Evolutionary conservation across 495 filamentous ascomycete species (phyloP).

Genomic region (Pseudoneurospora amorphoporcata): DNA sequence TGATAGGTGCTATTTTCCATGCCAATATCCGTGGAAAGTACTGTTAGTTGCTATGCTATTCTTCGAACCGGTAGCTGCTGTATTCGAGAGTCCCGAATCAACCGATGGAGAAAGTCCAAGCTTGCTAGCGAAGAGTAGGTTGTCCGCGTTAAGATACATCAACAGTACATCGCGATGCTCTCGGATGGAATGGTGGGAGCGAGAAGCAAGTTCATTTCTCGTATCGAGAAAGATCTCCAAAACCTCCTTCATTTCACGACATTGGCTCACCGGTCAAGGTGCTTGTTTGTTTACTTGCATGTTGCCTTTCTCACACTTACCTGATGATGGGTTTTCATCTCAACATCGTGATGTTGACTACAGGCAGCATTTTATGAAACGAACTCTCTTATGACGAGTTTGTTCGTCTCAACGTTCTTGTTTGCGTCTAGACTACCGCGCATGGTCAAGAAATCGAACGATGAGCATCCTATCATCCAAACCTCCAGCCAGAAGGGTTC

Average conservation of each 20-base stretch:
- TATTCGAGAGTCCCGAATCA: too few species aligned
- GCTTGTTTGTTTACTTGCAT: background rate
- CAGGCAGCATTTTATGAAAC: background rate
- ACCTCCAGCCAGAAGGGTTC: background rate
- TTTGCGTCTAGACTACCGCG: background rate
- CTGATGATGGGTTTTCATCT: too few species aligned
- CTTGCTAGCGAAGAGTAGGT: background rate
- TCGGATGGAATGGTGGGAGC: background rate
- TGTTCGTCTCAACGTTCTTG: background rate
- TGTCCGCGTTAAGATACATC: background rate
- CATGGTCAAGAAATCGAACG: background rate
- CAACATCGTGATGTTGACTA: too few species aligned
- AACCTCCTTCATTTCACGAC: background rate
- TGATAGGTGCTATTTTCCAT: too few species aligned
- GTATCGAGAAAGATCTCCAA: too few species aligned
- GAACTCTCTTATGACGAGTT: background rate
- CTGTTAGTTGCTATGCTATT: background rate
- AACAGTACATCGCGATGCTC: background rate
- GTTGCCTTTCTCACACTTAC: background rate
- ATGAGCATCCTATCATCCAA: background rate
- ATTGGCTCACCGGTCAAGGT: background rate
- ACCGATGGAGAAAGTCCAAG: background rate
- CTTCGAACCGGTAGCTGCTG: fast-evolving
- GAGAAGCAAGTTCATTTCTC: too few species aligned
- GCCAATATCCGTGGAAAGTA: too few species aligned